phyloP scores from a whole-genome alignment of 768 basidiomycete genomes.

The Boletus fagicola region DNA sequence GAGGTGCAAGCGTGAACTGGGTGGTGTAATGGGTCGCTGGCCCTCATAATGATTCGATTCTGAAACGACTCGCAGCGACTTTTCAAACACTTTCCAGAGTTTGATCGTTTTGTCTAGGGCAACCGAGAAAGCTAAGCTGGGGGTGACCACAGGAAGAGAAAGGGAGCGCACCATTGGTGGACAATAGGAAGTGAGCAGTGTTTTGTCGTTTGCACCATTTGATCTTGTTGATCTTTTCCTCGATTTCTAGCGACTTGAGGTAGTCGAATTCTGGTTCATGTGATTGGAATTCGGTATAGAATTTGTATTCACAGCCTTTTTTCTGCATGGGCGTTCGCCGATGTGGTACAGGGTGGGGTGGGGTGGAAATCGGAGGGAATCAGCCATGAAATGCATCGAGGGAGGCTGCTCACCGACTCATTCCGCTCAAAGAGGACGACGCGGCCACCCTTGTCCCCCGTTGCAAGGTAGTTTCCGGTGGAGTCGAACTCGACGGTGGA shows the following conservation, averaged over 20 bases:
- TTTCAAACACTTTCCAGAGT: constrained; percentile 99
- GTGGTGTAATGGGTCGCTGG: constrained; percentile 65
- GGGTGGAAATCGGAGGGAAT: constrained; percentile 33
- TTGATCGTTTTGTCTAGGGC: constrained; percentile 97
- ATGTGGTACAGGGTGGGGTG: constrained; percentile 15
- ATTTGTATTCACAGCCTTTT: constrained; percentile 99
- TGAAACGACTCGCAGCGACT: constrained; percentile 90
- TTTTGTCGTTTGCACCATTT: constrained; percentile 99
- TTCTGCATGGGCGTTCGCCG: constrained; percentile 54
- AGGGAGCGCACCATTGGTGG: constrained; percentile 79
- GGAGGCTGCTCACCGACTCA: constrained; percentile 69
- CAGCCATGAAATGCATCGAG: constrained; percentile 22
- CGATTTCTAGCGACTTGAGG: constrained; percentile 98
- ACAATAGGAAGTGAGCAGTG: constrained; percentile 92
- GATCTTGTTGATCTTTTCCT: constrained; percentile 99
- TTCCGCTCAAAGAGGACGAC: constrained; percentile 99
- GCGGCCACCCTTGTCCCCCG: constrained; percentile 98
- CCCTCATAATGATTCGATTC: constrained; percentile 94
- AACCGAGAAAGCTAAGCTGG: constrained; percentile 2
- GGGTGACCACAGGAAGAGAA: background rate
- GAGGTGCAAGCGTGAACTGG: constrained; percentile 56
- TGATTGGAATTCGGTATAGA: constrained; percentile 99
- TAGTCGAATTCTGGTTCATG: constrained; percentile 99
- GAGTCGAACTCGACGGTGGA: constrained; percentile 99
- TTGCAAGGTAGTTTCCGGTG: constrained; percentile 98